phyloP scores from a whole-genome alignment of 2,329 filamentous ascomycete genomes.

The Paecilomyces niveus region DNA sequence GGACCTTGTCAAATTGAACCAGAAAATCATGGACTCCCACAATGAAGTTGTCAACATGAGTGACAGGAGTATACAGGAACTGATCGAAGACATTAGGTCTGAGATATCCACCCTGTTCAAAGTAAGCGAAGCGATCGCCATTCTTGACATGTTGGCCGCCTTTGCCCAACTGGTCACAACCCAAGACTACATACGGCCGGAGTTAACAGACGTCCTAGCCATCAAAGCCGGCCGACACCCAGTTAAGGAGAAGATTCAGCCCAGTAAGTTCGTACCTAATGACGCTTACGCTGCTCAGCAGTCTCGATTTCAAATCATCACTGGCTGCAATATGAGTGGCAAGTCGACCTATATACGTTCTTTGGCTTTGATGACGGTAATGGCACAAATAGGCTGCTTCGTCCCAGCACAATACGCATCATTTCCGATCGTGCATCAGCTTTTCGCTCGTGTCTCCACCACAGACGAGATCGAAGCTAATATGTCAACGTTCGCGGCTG shows the following conservation, averaged over 20 bases:
- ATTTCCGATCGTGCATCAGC: slow-evolving; percentile 69
- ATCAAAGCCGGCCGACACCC: slow-evolving; percentile 72
- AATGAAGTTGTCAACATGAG: slow-evolving; percentile 79
- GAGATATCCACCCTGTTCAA: slow-evolving; percentile 71
- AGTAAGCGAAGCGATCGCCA: slow-evolving; percentile 75
- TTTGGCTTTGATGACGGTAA: slow-evolving; percentile 75
- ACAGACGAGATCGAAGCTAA: slow-evolving; percentile 87
- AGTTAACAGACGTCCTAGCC: slow-evolving; percentile 61
- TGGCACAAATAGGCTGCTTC: slow-evolving; percentile 90
- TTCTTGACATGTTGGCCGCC: slow-evolving; percentile 76
- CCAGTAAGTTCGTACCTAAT: slow-evolving; percentile 71
- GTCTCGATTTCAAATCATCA: slow-evolving; percentile 84
- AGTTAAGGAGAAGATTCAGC: slow-evolving; percentile 66
- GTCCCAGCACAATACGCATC: slow-evolving; percentile 79
- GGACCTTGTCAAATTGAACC: slow-evolving; percentile 71
- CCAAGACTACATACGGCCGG: slow-evolving; percentile 61
- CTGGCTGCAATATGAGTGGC: slow-evolving; percentile 96
- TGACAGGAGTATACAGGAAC: slow-evolving; percentile 64
- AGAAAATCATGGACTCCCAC: slow-evolving; percentile 70
- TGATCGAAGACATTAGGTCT: slow-evolving; percentile 65
- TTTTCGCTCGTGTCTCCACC: slow-evolving; percentile 82
- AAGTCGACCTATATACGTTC: slow-evolving; percentile 93
- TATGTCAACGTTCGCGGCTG: slow-evolving; percentile 83
- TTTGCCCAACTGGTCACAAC: slow-evolving; percentile 69
- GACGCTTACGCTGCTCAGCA: slow-evolving; percentile 79